A percentile compares a stretch with the other conserved stretches of the same genome.
Evolutionary conservation across 768 basidiomycete species (phyloP).

Genomic region (Suillus occidentalis): DNA sequence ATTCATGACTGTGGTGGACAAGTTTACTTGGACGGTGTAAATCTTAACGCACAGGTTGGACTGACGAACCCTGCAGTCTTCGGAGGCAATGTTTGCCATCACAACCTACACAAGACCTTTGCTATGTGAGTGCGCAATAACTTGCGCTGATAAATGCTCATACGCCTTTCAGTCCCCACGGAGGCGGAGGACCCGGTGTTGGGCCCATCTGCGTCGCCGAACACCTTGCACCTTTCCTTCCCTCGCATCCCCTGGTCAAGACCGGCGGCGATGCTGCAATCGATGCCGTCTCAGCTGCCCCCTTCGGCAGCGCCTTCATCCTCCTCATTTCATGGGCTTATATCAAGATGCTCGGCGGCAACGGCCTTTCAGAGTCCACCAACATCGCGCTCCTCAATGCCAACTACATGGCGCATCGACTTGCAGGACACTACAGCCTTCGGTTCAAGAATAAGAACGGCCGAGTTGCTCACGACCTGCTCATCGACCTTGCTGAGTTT

Average conservation of each 20-base stretch:
- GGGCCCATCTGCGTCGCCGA: constrained; percentile 94
- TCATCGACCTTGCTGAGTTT: constrained; percentile 95
- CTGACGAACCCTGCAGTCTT: constrained; percentile 92
- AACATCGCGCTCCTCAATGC: constrained; percentile 90
- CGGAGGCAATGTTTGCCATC: constrained; percentile 96
- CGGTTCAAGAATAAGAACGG: constrained; percentile 90
- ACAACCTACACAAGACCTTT: constrained; percentile 98
- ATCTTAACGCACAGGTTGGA: constrained; percentile 92
- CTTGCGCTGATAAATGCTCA: neutral
- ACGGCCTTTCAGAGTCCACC: constrained; percentile 82
- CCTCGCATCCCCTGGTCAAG: constrained; percentile 75
- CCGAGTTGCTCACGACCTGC: constrained; percentile 91
- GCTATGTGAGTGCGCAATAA: constrained; percentile 63
- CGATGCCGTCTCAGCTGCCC: constrained; percentile 86
- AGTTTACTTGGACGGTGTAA: constrained; percentile 95
- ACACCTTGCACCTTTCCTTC: constrained; percentile 94
- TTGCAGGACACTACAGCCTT: constrained; percentile 81
- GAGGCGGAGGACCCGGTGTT: constrained; percentile 95
- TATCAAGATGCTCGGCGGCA: constrained; percentile 98
- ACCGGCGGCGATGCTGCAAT: constrained; percentile 74
- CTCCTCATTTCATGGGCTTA: constrained; percentile 98
- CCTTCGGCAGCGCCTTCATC: constrained; percentile 93
- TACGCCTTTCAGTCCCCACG: constrained; percentile 70
- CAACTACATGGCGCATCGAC: constrained; percentile 93
- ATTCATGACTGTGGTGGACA: constrained; percentile 95